Evolutionary conservation across 75 land plant genomes (phyloP), one percentile per base, ranked within the genome.

Genomic region (Cunninghamia lanceolata): DNA sequence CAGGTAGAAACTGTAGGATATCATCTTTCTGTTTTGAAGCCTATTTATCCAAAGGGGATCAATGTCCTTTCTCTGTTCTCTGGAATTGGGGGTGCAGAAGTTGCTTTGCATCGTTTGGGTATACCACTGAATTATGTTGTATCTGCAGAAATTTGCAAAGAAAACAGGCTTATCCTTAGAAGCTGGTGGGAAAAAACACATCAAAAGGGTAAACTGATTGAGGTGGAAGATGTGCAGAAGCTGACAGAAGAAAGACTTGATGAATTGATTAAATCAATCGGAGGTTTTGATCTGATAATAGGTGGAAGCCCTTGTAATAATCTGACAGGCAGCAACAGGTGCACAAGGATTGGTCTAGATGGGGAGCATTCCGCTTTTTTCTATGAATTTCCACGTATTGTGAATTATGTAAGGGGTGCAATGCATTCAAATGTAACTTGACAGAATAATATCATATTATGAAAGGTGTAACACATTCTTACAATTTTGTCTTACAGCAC

Each of bases 221-320:
- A 93, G 68, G 45, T 93, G 42, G 91, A 84, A 0, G 96, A 97
- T 78, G 93, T 97, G 11, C 91, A 91, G 75, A 43, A 88, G 14
- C 47, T 96, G 14, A 85, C 73, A 52, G 84, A 54, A 2, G 90
- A 91, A 8, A 63, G 36, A 28, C 80, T 97, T 17, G 88, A 88
- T 77, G 74, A 89, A 1, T 16, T 92, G 21, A 92, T 96, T 6
- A 80, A 85, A 21, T 30, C 38, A 46, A 77, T 87, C 77, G 96
- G 96, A 3, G 96, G 96, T 17, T 97, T 97, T 86, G 96, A 97
- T 87, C 89, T 97, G 3, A 88, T 97, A 28, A 83, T 97, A 63
- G 99, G 99, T 30, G 98, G 99, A n/a, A 93, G 95, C 79, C 99
- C 99, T 4, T 97, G 99, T 85, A 97, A 94, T 63, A 96, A 97